These are phyloP conservation scores for Pichia phayaonensis DNA, from an alignment of 805 yeast genomes.

Conservation along the genomic window DNA sequence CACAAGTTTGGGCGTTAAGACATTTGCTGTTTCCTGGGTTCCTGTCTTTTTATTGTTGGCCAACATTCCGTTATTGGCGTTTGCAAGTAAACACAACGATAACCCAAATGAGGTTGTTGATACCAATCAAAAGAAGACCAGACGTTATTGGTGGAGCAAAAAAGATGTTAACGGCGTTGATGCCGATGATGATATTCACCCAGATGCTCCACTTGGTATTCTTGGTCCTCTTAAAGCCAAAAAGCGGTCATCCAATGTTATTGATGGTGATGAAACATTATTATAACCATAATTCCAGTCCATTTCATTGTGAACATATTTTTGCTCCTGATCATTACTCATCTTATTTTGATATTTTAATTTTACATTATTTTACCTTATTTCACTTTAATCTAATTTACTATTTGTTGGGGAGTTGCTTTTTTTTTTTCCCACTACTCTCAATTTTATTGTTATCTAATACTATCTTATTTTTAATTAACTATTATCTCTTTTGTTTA, in stretches of 20 bases:
- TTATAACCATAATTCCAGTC: neutral
- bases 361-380: neutral
- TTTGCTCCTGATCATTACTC: neutral
- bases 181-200: neutral
- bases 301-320: neutral
- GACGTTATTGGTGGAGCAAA: neutral
- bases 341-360: neutral
- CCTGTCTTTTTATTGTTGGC: conserved; percentile 26
- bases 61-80: conserved; percentile 7
- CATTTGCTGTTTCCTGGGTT: conserved; percentile 62
- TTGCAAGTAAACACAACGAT: neutral
- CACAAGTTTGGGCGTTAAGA: conserved; percentile 39
- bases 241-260: neutral
- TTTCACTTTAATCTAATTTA: neutral
- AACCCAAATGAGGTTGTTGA: neutral
- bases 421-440: neutral
- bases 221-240: conserved; percentile 2
- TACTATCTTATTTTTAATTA: neutral
- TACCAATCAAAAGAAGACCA: neutral
- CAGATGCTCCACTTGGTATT: neutral
- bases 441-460: too few relatives aligned
- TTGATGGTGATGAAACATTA: neutral
- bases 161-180: too few relatives aligned
- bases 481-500: neutral
- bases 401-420: neutral